Conservation (phyloP, 192 early-diverging fungal genomes). For the Backusella luteola region DNA sequence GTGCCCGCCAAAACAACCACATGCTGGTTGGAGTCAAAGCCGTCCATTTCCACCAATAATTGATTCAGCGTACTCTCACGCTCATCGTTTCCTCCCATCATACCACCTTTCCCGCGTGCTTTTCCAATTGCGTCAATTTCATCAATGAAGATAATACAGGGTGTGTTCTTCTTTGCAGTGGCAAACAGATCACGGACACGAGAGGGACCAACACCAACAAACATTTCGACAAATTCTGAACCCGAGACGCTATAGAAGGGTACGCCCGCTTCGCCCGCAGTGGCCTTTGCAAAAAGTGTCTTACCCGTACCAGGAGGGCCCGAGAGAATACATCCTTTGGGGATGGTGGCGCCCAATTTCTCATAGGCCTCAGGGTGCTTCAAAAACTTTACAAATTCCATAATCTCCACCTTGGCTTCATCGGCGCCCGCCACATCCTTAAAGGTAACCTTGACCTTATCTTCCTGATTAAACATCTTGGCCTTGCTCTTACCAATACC, state of each 20-base stretch:
- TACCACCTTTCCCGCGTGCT: slow-evolving; percentile 85
- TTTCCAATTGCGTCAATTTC: slow-evolving; percentile 99
- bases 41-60: slow-evolving; percentile 99
- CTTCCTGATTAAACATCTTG: slow-evolving; percentile 96
- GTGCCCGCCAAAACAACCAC: slow-evolving; percentile 98
- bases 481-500: slow-evolving; percentile 95
- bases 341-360: slow-evolving; percentile 95
- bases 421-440: slow-evolving; percentile 99
- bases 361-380: slow-evolving; percentile 93
- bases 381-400: slow-evolving; percentile 99
- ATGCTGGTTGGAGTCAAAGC: slow-evolving; percentile 83
- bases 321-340: slow-evolving; percentile 95
- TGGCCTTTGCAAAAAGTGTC: slow-evolving; percentile 97
- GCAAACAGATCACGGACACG: slow-evolving; percentile 97
- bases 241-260: slow-evolving; percentile 97
- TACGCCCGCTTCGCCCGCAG: slow-evolving; percentile 97
- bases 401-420: slow-evolving; percentile 99
- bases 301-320: slow-evolving; percentile 95
- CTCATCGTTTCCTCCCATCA: slow-evolving; percentile 95
- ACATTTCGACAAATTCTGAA: slow-evolving; percentile 99
- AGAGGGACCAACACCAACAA: slow-evolving; percentile 96
- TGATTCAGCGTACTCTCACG: slow-evolving; percentile 97
- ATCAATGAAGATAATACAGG: slow-evolving; percentile 99
- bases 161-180: slow-evolving; percentile 94
- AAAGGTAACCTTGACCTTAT: slow-evolving; percentile 93